Conservation (phyloP, 192 early-diverging fungal genomes). For the Umbelopsis isabellina region DNA sequence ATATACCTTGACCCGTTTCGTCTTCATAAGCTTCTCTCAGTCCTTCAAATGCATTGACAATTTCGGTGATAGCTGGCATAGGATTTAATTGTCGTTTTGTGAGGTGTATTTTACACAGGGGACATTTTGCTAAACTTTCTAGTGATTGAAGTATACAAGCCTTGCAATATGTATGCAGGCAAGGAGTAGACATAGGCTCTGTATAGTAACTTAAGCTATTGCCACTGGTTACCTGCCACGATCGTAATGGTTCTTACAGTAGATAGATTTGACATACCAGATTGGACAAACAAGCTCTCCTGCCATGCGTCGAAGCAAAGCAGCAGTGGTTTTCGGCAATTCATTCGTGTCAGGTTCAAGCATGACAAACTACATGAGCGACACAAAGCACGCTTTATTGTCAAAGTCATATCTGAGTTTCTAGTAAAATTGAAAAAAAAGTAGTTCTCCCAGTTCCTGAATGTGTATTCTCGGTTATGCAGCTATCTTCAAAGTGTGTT, state of each 20-base stretch:
- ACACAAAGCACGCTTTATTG: neutral
- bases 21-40: slow-evolving; percentile 7
- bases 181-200: slow-evolving; percentile 12
- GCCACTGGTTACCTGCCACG: neutral
- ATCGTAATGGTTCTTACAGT: neutral
- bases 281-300: slow-evolving; percentile 12
- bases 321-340: neutral
- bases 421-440: too few relatives aligned
- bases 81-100: slow-evolving; percentile 9
- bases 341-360: neutral
- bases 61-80: neutral
- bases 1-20: neutral
- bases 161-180: slow-evolving; percentile 17
- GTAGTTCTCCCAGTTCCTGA: neutral
- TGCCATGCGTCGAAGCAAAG: slow-evolving; percentile 1
- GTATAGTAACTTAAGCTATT: neutral
- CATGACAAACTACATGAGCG: slow-evolving; percentile 4
- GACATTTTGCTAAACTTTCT: neutral
- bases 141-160: slow-evolving; percentile 15
- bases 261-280: neutral
- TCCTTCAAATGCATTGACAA: neutral
- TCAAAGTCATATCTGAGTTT: slow-evolving; percentile 10
- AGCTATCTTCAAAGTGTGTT: slow-evolving; percentile 7
- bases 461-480: neutral
- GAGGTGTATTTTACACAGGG: neutral